Evolutionary conservation across 2,329 filamentous ascomycete genomes (phyloP), one percentile per base, ranked within the genome.

Genomic region (Coleophoma crateriformis): DNA sequence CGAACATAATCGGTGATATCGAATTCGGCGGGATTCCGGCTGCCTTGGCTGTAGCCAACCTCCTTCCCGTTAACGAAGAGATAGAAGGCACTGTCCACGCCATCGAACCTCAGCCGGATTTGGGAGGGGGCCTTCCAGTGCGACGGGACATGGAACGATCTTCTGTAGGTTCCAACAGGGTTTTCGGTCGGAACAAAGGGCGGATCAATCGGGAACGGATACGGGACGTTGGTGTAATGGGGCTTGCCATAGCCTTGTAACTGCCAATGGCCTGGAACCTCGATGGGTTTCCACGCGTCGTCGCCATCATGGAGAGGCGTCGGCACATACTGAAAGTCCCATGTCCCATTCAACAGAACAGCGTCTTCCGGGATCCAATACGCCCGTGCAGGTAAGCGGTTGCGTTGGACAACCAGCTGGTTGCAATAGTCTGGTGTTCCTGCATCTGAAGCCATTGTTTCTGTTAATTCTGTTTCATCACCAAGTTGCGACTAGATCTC

Each of bases 251-350:
- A 79, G 33, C 83, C 83, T 62, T 87, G 80, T 5, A 85, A 67
- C 64, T 87, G 83, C 84, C 84, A 87, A 59, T 82, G 78, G 4
- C 79, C 79, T 0, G 84, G 84, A 0, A 87, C 84, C 6, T 73
- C 56, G 33, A 84, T 78, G 20, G 33, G 38, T 19, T 32, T n/a
- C 49, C 49, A 51, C 64, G 13, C 68, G 65, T 32, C 20, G 19
- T 33, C 15, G 32, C 35, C 22, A 49, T 74, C 71, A 47, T 72
- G 68, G 8, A 69, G 56, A 0, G 74, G 73, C 4, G 67, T 71
- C 4, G 63, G 53, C 15, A 71, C 66, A 43, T 76, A 71, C 53
- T 75, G 68, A 55, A 82, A 82, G 49, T 75, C 67, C 79, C 79
- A 82, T 33, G 60, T 63, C 39, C 78, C 78, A 55, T 80, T 81